Evolutionary conservation across 2,329 filamentous ascomycete genomes (phyloP), one percentile per base, ranked within the genome.

Genomic region (Cladosporium sp.): DNA sequence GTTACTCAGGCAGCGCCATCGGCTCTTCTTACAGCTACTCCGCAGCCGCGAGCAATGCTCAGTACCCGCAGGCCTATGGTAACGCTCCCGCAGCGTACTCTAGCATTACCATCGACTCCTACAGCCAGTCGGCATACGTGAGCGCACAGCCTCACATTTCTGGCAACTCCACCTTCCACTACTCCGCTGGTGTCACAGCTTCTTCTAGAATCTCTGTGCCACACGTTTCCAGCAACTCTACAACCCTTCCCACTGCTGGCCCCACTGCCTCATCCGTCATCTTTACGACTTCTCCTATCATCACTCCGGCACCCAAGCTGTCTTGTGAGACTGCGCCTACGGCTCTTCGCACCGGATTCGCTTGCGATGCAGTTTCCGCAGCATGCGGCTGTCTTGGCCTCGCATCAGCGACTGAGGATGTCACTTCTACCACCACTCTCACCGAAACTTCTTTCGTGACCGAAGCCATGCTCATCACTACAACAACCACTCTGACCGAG

Each of bases 321-420:
- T 61, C 59, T 61, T 61, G 59, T 30, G 59, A 61, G 11, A 44
- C 38, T n/a, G 47, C 59, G 15, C 59, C 59, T 2, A 49, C 59
- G 6, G 41, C 47, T 10, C 36, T 61, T 41, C 55, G 55, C 12
- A 58, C 32, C 21, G 55, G 55, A 15, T 58, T 38, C 6, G 30
- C 55, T 28, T 58, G 55, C 14, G 55, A 38, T 15, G 34, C 55
- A 12, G 21, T 58, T 12, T 8, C 18, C 21, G 34, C n/a, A 4
- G 55, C 55, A 3, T 58, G 55, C 55, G 55, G 55, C 55, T 58
- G 55, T 34, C 55, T 58, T 21, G 55, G 34, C 32, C 55, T 58
- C 34, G 4, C 55, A 18, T 26, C 55, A 12, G 32, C 55, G 6
- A 58, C 55, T 14, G 55, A 58, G 24, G 55, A 58, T 34, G n/a